phyloP scores from a whole-genome alignment of 208 protist genomes.

The Entamoeba invadens region DNA sequence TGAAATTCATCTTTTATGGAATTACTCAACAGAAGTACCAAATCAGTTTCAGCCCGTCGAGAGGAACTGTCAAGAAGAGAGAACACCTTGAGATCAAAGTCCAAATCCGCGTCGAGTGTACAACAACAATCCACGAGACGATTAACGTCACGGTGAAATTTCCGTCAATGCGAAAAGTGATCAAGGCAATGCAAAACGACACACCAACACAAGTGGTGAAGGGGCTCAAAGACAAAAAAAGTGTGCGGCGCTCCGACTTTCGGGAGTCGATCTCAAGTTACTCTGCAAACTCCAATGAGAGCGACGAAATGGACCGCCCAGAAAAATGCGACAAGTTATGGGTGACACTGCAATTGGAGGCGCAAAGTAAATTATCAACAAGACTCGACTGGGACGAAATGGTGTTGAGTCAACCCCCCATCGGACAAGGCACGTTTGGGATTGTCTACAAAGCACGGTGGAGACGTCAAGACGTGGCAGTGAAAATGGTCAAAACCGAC shows the following conservation, averaged over 20 bases:
- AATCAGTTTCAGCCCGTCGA: not conserved
- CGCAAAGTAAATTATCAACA: not conserved
- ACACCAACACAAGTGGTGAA: not conserved
- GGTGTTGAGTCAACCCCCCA: not conserved
- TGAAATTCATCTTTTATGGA: not conserved
- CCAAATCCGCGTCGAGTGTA: not conserved
- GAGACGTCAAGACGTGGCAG: not conserved
- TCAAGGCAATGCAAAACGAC: not conserved
- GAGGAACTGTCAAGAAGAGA: not conserved
- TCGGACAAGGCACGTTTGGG: not conserved
- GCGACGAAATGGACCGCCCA: not conserved
- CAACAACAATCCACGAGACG: not conserved
- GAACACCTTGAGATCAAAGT: not conserved
- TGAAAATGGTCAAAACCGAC: not conserved
- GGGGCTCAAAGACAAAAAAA: not conserved
- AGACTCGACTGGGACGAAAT: not conserved
- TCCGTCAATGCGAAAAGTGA: not conserved
- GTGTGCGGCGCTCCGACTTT: not conserved
- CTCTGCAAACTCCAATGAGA: not conserved
- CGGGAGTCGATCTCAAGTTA: not conserved
- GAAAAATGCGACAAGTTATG: not conserved
- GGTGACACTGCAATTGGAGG: not conserved
- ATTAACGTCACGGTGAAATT: not conserved
- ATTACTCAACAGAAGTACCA: not conserved
- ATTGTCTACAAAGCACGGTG: not conserved